phyloP scores from a whole-genome alignment of 2,329 filamentous ascomycete genomes.

The Ophiostoma quercus region DNA sequence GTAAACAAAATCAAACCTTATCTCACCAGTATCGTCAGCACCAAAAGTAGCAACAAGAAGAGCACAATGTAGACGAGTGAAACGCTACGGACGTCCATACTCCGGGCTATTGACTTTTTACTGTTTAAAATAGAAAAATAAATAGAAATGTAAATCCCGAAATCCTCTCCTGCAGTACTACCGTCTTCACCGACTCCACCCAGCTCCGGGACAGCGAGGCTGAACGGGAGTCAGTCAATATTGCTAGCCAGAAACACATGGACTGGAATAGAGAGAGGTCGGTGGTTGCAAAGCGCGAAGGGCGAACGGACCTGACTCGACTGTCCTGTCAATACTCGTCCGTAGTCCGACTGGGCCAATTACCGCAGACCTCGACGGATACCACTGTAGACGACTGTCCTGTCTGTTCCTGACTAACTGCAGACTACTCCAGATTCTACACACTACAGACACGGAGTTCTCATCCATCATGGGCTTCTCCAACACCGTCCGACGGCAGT shows the following conservation, averaged over 20 bases:
- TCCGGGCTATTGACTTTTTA: not conserved
- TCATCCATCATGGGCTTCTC: slow-evolving; percentile 26
- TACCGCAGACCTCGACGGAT: not conserved
- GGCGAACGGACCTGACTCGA: not conserved
- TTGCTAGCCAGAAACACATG: not conserved
- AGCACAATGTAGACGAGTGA: not conserved
- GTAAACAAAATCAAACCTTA: not conserved
- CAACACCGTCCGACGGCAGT: slow-evolving; percentile 26
- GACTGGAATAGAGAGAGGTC: not conserved
- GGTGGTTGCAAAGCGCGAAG: slow-evolving; percentile 1
- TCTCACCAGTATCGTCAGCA: not conserved
- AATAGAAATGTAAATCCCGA: not conserved
- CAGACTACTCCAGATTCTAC: too few relatives aligned
- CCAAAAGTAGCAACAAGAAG: not conserved
- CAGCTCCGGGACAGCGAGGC: slow-evolving; percentile 1
- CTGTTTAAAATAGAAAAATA: not conserved
- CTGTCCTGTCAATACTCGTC: not conserved
- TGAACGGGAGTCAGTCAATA: not conserved
- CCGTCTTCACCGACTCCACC: not conserved
- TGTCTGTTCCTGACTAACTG: not conserved
- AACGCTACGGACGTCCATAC: slow-evolving; percentile 1
- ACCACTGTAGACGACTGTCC: not conserved
- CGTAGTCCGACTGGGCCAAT: slow-evolving; percentile 2
- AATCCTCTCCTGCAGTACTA: not conserved
- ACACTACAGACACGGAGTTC: not conserved